These are phyloP conservation scores for Wickerhamiella slavikovae DNA, from an alignment of 805 yeast species.

Conservation along the genomic window DNA sequence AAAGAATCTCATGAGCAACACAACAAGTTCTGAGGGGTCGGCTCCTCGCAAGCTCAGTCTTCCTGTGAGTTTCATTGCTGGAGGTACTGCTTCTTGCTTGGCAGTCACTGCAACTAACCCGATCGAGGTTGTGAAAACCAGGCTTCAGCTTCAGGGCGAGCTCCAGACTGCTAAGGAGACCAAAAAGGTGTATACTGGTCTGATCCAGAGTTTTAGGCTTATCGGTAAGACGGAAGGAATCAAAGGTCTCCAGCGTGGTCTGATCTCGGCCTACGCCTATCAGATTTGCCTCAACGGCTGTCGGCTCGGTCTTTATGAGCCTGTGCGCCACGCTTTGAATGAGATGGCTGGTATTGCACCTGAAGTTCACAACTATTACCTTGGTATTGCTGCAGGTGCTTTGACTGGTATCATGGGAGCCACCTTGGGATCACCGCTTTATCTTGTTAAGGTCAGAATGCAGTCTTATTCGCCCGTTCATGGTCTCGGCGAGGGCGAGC, in stretches of 20 bases:
- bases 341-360: slow-evolving; percentile 28
- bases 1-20: too few species aligned
- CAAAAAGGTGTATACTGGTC: slow-evolving; percentile 51
- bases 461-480: slow-evolving; percentile 60
- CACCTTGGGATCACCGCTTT: slow-evolving; percentile 73
- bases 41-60: too few species aligned
- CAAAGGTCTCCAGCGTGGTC: slow-evolving; percentile 74
- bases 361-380: slow-evolving; percentile 30
- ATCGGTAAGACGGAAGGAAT: slow-evolving; percentile 70
- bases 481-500: slow-evolving; percentile 84
- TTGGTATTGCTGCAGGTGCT: slow-evolving; percentile 67
- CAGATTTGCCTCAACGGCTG: slow-evolving; percentile 88
- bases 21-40: too few species aligned
- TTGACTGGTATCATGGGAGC: slow-evolving; percentile 81
- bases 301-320: slow-evolving; percentile 86
- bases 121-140: slow-evolving; percentile 76
- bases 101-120: slow-evolving; percentile 97
- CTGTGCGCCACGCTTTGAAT: slow-evolving; percentile 45
- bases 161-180: slow-evolving; percentile 28
- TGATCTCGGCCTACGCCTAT: slow-evolving; percentile 72
- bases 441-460: slow-evolving; percentile 86
- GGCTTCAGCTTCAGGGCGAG: slow-evolving; percentile 96
- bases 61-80: slow-evolving; percentile 68
- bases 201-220: slow-evolving; percentile 59
- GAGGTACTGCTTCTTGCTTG: slow-evolving; percentile 89